Percentiles rank a stretch among this genome's conserved stretches.
Evolutionary conservation across 345 rosid genomes (phyloP).

Genomic region (Euphorbia pulcherrima): DNA sequence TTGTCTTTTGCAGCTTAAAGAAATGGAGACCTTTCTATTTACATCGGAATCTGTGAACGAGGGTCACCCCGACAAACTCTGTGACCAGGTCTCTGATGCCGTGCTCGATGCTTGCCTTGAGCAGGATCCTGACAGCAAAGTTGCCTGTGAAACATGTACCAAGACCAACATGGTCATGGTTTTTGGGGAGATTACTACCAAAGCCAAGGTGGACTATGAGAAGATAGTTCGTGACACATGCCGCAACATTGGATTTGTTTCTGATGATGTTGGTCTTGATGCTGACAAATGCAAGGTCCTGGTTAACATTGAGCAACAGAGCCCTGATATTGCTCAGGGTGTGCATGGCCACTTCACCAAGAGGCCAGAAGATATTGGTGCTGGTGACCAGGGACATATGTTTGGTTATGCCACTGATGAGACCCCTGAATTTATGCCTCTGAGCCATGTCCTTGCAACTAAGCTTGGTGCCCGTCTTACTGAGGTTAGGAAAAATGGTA

Average conservation of each 20-base stretch:
- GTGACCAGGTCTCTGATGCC: constrained; percentile 49
- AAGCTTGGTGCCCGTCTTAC: constrained; percentile 36
- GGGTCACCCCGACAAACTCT: constrained; percentile 53
- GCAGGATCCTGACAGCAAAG: constrained; percentile 47
- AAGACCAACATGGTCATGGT: constrained; percentile 49
- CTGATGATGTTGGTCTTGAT: constrained; percentile 34
- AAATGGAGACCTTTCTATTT: constrained; percentile 48
- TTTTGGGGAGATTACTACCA: constrained; percentile 39
- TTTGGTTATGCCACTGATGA: constrained; percentile 39
- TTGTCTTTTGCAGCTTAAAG: constrained; percentile 15
- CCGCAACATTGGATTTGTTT: constrained; percentile 31
- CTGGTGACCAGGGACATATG: constrained; percentile 41
- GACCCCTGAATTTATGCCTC: constrained; percentile 33
- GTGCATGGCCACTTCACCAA: constrained; percentile 40
- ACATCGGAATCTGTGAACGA: constrained; percentile 50
- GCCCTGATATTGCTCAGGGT: constrained; percentile 39
- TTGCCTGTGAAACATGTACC: constrained; percentile 47
- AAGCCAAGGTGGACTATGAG: constrained; percentile 37
- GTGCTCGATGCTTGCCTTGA: constrained; percentile 49
- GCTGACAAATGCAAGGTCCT: constrained; percentile 40
- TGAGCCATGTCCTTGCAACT: constrained; percentile 39
- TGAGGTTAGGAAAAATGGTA: constrained; percentile 36
- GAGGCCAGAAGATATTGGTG: constrained; percentile 38
- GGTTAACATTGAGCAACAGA: constrained; percentile 38
- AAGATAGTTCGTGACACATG: constrained; percentile 36